Evolutionary conservation across 768 basidiomycete genomes (phyloP).

Genomic region (Goffeauzyma gilvescens): DNA sequence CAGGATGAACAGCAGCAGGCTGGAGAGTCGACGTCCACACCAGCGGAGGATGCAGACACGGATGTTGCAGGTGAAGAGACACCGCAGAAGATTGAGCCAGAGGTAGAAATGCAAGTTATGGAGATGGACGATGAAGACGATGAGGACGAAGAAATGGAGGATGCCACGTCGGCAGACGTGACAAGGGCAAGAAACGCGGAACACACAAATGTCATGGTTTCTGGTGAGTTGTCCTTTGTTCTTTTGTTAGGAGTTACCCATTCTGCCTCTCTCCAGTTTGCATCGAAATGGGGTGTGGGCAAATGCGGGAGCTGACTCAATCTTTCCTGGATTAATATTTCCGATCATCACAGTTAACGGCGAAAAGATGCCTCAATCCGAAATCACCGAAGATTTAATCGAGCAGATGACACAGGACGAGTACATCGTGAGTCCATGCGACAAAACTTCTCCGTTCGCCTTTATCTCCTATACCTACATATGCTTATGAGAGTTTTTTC

Average conservation of each 20-base stretch:
- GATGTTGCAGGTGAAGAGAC: not conserved
- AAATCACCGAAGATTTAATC: constrained; percentile 79
- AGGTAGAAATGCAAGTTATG: not conserved
- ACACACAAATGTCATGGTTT: constrained; percentile 9
- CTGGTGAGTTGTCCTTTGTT: constrained; percentile 9
- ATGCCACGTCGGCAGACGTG: not conserved
- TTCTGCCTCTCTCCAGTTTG: too few species aligned
- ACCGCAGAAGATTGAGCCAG: not conserved
- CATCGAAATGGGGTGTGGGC: not conserved
- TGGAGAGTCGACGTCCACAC: not conserved
- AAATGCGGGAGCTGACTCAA: too few species aligned
- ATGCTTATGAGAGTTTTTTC: too few species aligned
- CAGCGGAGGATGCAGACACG: not conserved
- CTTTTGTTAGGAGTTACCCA: not conserved
- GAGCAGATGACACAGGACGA: constrained; percentile 86
- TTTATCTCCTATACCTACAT: too few species aligned
- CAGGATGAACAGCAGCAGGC: constrained; percentile 14
- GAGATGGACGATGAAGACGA: constrained; percentile 12
- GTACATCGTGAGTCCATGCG: constrained; percentile 41
- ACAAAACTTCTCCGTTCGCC: too few species aligned
- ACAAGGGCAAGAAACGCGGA: not conserved
- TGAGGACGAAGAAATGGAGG: constrained; percentile 14
- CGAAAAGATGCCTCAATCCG: constrained; percentile 48
- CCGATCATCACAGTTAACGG: constrained; percentile 44
- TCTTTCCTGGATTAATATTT: not conserved